A percentile compares a stretch with the other conserved stretches of the same genome.
phyloP scores from a whole-genome alignment of 768 basidiomycete species.

The Obba rivulosa region DNA sequence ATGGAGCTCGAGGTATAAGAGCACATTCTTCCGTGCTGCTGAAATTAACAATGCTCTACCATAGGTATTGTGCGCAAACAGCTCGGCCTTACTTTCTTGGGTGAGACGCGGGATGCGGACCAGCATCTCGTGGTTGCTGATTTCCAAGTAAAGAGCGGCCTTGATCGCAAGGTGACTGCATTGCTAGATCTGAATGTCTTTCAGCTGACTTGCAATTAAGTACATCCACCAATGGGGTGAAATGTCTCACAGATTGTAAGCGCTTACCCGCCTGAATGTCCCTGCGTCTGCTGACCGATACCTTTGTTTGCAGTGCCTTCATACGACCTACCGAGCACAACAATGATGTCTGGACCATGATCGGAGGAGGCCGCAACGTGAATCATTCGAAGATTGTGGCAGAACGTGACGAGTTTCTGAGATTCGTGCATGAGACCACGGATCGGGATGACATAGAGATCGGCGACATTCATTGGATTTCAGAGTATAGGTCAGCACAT shows the following conservation, averaged over 20 bases:
- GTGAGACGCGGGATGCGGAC: conserved; percentile 29
- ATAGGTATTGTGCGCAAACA: conserved; percentile 33
- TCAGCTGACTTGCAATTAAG: too few relatives aligned
- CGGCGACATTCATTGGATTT: neutral
- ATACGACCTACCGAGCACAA: conserved; percentile 6
- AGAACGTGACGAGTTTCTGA: neutral
- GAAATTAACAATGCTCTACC: neutral
- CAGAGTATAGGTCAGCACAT: conserved; percentile 1
- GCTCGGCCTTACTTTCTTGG: conserved; percentile 37
- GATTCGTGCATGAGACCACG: neutral
- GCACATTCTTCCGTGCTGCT: neutral
- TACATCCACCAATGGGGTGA: neutral
- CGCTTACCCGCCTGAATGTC: too few relatives aligned
- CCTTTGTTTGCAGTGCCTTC: neutral
- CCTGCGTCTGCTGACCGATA: too few relatives aligned
- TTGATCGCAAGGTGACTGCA: conserved; percentile 21
- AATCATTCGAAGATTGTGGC: conserved; percentile 1
- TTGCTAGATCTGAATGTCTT: too few relatives aligned
- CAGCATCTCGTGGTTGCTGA: conserved; percentile 28
- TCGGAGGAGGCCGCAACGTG: neutral
- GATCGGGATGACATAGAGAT: conserved; percentile 1
- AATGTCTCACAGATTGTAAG: neutral
- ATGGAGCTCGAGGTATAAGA: conserved; percentile 34
- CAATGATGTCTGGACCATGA: neutral
- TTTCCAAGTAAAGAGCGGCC: conserved; percentile 26